Conservation (phyloP, 306 rosid genomes). For the Fragaria vesca region DNA sequence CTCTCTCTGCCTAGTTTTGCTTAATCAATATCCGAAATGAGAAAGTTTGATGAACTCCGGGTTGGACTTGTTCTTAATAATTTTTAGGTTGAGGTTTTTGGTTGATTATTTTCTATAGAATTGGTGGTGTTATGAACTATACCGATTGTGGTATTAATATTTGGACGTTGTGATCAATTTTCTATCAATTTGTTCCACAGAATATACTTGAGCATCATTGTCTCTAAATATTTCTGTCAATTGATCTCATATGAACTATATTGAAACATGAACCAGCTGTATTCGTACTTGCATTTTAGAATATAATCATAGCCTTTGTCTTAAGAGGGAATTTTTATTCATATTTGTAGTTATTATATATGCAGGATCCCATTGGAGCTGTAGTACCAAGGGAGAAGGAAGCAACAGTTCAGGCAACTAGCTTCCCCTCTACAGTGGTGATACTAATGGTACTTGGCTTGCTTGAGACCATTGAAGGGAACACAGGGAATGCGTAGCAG, state of each 20-base stretch:
- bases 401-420: conserved; percentile 9
- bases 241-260: background rate
- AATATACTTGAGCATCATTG: no score
- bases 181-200: no score
- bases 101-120: background rate
- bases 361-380: conserved; percentile 23
- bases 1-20: no score
- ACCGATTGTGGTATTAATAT: background rate
- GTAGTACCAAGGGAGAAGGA: conserved; percentile 16
- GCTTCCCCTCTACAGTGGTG: conserved; percentile 12
- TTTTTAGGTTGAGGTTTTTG: background rate
- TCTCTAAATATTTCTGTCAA: no score
- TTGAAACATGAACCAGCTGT: background rate
- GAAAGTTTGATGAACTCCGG: no score
- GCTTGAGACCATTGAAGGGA: conserved; percentile 25
- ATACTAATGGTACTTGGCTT: conserved; percentile 7
- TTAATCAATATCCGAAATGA: no score
- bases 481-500: conserved; percentile 19
- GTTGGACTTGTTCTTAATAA: no score
- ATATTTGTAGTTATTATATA: background rate
- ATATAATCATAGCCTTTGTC: background rate
- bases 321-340: background rate
- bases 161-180: no score
- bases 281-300: background rate
- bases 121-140: background rate